These are phyloP conservation scores for Recurvomyces mirabilis DNA, from an alignment of 495 filamentous ascomycete genomes.

Conservation along the genomic window DNA sequence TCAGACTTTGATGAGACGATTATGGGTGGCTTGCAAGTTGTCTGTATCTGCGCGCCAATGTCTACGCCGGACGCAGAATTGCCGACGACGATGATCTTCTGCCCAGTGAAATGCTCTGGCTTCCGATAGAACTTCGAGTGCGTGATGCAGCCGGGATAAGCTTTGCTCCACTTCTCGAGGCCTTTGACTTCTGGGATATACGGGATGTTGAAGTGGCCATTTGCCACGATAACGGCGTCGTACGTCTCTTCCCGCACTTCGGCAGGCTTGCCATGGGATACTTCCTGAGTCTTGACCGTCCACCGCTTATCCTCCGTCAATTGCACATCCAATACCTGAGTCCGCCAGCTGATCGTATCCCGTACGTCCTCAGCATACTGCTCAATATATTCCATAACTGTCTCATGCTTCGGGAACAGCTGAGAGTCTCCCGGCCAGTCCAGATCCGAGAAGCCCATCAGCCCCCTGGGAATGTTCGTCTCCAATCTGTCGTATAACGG, in stretches of 20 bases:
- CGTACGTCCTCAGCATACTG: slow-evolving; percentile 57
- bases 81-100: slow-evolving; percentile 68
- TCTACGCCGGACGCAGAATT: slow-evolving; percentile 71
- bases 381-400: slow-evolving; percentile 62
- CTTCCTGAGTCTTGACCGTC: slow-evolving; percentile 43
- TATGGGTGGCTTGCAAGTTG: slow-evolving; percentile 39
- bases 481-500: slow-evolving; percentile 74
- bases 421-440: slow-evolving; percentile 49
- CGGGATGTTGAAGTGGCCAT: slow-evolving; percentile 66
- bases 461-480: slow-evolving; percentile 71
- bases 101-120: slow-evolving; percentile 44
- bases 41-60: slow-evolving; percentile 62
- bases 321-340: slow-evolving; percentile 44
- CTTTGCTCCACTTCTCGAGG: slow-evolving; percentile 43
- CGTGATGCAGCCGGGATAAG: slow-evolving; percentile 52
- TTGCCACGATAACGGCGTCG: slow-evolving; percentile 78
- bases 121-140: slow-evolving; percentile 75
- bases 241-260: slow-evolving; percentile 31
- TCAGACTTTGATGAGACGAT: slow-evolving; percentile 42
- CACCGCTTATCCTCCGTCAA: slow-evolving; percentile 31
- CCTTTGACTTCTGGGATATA: slow-evolving; percentile 57
- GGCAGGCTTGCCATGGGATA: slow-evolving; percentile 27
- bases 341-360: slow-evolving; percentile 44
- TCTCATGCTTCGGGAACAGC: slow-evolving; percentile 59
- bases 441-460: slow-evolving; percentile 74